Conservation (phyloP, 768 basidiomycete genomes). For the Lentinula aciculospora region DNA sequence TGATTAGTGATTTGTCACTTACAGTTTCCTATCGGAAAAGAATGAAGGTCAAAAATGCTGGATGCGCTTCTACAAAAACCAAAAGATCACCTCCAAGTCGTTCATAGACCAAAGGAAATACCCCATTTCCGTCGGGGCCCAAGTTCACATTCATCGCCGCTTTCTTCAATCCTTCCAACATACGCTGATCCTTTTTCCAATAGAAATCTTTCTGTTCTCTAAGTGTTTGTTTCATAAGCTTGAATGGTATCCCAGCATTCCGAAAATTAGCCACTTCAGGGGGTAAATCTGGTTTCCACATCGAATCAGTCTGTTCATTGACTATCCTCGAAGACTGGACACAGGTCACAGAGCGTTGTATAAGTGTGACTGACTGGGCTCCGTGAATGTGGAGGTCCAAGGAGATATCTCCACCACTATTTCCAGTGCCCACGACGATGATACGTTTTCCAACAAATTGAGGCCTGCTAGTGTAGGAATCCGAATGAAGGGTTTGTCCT, state of each 20-base stretch:
- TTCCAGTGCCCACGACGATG: constrained; percentile 35
- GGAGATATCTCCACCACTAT: constrained; percentile 31
- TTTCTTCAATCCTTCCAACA: constrained; percentile 27
- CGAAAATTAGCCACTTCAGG: constrained; percentile 19
- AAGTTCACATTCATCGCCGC: constrained; percentile 30
- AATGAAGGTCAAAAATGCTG: not conserved
- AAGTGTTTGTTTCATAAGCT: constrained; percentile 10
- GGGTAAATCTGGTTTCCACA: constrained; percentile 16
- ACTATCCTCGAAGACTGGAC: constrained; percentile 14
- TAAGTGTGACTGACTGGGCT: constrained; percentile 30
- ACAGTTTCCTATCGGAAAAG: no score
- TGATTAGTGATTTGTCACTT: not conserved
- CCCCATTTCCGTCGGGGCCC: constrained; percentile 27
- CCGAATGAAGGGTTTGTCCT: constrained; percentile 28
- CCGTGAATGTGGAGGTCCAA: constrained; percentile 27
- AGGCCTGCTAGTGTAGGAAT: constrained; percentile 16
- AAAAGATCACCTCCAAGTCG: constrained; percentile 26
- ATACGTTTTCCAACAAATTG: constrained; percentile 27
- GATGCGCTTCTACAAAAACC: not conserved
- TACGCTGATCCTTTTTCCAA: constrained; percentile 21
- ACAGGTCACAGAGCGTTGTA: constrained; percentile 35
- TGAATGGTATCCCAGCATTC: constrained; percentile 9
- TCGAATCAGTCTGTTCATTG: not conserved
- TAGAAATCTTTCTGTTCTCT: constrained; percentile 9
- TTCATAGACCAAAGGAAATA: constrained; percentile 21